Percentiles rank a stretch among this genome's conserved stretches.
Conservation (phyloP, 208 protist species). For the Crithidia sp. region DNA sequence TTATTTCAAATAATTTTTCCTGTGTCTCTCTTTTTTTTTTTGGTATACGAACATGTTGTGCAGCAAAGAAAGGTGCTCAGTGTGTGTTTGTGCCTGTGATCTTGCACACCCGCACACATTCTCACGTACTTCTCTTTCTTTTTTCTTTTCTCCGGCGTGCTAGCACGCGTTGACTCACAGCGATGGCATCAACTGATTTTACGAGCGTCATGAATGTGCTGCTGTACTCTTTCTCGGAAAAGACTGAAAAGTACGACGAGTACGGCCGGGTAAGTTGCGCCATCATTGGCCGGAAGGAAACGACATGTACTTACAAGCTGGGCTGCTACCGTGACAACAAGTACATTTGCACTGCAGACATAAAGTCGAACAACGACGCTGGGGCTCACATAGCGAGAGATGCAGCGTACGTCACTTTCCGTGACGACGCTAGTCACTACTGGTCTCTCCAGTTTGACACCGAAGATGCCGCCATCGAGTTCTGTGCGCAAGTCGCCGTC, state of each 20-base stretch:
- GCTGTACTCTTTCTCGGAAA: conserved; percentile 57
- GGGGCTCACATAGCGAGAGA: conserved; percentile 64
- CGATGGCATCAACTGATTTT: conserved; percentile 36
- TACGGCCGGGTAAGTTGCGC: conserved; percentile 62
- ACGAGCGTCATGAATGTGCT: conserved; percentile 55
- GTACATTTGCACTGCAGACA: conserved; percentile 73
- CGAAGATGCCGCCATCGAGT: conserved; percentile 48
- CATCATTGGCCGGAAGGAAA: conserved; percentile 55
- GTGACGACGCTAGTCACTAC: conserved; percentile 60
- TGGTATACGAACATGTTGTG: no score
- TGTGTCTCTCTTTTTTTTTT: conserved; percentile 18
- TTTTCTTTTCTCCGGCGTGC: background rate
- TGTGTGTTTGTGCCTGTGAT: no score
- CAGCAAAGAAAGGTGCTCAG: no score
- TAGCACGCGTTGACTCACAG: no score
- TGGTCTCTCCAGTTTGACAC: conserved; percentile 73
- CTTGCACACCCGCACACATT: no score
- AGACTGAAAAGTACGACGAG: conserved; percentile 52
- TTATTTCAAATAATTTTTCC: conserved; percentile 2
- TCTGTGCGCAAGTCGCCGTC: conserved; percentile 65
- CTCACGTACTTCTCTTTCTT: background rate
- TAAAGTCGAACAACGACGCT: conserved; percentile 73
- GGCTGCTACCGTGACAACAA: conserved; percentile 78
- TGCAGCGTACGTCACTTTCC: conserved; percentile 65
- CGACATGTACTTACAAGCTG: conserved; percentile 58